Base-by-base conservation (phyloP, 805 yeast genomes). In the Naumovozyma baii region DNA sequence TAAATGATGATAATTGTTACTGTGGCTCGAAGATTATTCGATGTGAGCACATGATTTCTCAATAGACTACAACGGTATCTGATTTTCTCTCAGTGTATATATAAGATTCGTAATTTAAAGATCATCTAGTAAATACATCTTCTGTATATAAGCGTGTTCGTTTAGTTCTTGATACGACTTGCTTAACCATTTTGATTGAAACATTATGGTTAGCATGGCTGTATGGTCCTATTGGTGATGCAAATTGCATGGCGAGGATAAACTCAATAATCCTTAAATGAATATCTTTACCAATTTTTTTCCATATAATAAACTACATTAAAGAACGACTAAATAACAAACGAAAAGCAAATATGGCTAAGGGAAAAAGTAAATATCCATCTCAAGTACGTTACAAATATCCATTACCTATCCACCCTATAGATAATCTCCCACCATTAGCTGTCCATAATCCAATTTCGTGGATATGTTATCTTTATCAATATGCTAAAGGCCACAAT, bases 41-140 rank as follows among this genome's bases (percentile, higher is more conserved):
- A 56, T 78, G 84, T 76, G 74, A 71, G 83, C 78, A 72, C 80
- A 73, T 65, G 79, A 74, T 76, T 77, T 73, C 78, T 73, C 78
- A 74, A 74, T 73, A 79, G 94, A 84, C 95, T 84, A 84, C 94
- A 84, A 84, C 94, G 94, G 94, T 84, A 84, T 84, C 94, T 84
- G 94, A 82, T 39, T 32, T 34, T 40, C 19, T 35, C 33, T 22
- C 28, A 18, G 18, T 3, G 18, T 3, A 18, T 22, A 25, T 18
- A 30, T n/a, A 18, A 18, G 9, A 5, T 22, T n/a, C 18, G 18
- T 18, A 31, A 25, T 33, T 17, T 19, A 13, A 18, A 33, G 15
- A 18, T 19, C n/a, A 3, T 18, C 35, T 15, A 9, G 8, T 19
- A 19, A n/a, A n/a, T n/a, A n/a, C n/a, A n/a, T n/a, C n/a, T n/a